Conservation (phyloP, 495 filamentous ascomycete species). For the Neurospora sp. region DNA sequence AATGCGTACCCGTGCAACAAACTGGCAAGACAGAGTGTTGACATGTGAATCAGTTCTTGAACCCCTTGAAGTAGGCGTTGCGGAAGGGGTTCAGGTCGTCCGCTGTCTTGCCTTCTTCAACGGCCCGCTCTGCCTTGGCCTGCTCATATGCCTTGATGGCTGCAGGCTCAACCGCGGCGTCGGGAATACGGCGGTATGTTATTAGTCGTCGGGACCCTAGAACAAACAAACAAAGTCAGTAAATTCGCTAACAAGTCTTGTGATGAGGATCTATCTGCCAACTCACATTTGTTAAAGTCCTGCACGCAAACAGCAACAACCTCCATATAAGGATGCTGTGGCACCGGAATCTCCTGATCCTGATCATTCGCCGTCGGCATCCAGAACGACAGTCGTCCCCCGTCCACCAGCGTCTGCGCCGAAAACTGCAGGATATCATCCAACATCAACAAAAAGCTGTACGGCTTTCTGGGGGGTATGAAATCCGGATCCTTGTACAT, state of each 20-base stretch:
- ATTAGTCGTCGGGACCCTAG: constrained; percentile 81
- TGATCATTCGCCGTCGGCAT: constrained; percentile 89
- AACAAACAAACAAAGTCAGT: not conserved
- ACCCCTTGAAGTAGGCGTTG: constrained; percentile 48
- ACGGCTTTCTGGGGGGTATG: constrained; percentile 81
- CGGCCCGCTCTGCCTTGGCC: constrained; percentile 16
- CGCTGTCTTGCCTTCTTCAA: constrained; percentile 35
- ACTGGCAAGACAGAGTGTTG: not conserved
- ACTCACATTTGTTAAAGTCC: constrained; percentile 72
- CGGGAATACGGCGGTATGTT: constrained; percentile 66
- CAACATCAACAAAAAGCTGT: constrained; percentile 82
- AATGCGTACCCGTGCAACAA: not conserved
- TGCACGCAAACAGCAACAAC: constrained; percentile 75
- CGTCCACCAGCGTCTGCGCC: constrained; percentile 63
- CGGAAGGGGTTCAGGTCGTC: constrained; percentile 78
- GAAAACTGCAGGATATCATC: constrained; percentile 83
- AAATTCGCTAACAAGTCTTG: not conserved
- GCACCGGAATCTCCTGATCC: constrained; percentile 60
- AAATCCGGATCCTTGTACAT: constrained; percentile 70
- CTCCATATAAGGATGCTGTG: constrained; percentile 65
- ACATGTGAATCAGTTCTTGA: constrained; percentile 9
- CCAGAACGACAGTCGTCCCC: constrained; percentile 83
- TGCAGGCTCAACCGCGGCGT: constrained; percentile 40
- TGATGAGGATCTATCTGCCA: not conserved
- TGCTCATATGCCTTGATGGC: constrained; percentile 27